Evolutionary conservation across 2,329 filamentous ascomycete species (phyloP), one percentile per base, ranked within the genome.

Genomic region (Albifimbria verrucaria): DNA sequence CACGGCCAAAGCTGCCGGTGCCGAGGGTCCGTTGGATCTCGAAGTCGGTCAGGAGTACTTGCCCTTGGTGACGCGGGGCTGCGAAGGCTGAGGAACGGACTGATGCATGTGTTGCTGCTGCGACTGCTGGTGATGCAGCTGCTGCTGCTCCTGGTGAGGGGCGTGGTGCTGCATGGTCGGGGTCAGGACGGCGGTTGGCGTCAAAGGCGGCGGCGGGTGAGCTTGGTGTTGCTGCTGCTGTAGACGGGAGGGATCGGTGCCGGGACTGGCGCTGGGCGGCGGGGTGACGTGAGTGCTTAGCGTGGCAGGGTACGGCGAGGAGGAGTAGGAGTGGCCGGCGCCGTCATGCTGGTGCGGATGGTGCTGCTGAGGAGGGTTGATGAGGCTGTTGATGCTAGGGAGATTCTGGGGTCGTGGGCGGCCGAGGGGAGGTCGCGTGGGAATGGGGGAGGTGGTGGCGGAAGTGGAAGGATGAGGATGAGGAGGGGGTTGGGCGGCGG

Each of bases 41-140:
- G 68, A 99, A 99, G 76, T 99, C 94, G 55, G 78, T 81, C 59
- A 99, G 82, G 92, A 92, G 75, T 99, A 99, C 81, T 97, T 97
- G 60, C 94, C 94, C 79, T 96, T 97, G 58, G 93, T 97, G 68
- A 90, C 85, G 63, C 92, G 77, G 49, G 74, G 67, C 59, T 77
- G 72, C 49, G 67, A 64, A 21, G 60, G 58, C 26, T 48, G 46
- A 52, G 65, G 67, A 57, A 70, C 67, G 23, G 58, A 57, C 42
- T 68, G 67, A 45, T 70, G 62, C 52, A 68, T 66, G 32, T 69
- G 64, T 20, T 64, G 62, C 15, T 65, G 63, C 44, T 65, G 65
- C 51, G 63, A 64, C 20, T 62, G 62, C n/a, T 60, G 59, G 17
- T 60, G 61, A 5, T 59, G 64, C 25, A 62, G 63, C 20, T 62